These are phyloP conservation scores for Annulohypoxylon nitens DNA, from an alignment of 495 filamentous ascomycete genomes.

Conservation along the genomic window DNA sequence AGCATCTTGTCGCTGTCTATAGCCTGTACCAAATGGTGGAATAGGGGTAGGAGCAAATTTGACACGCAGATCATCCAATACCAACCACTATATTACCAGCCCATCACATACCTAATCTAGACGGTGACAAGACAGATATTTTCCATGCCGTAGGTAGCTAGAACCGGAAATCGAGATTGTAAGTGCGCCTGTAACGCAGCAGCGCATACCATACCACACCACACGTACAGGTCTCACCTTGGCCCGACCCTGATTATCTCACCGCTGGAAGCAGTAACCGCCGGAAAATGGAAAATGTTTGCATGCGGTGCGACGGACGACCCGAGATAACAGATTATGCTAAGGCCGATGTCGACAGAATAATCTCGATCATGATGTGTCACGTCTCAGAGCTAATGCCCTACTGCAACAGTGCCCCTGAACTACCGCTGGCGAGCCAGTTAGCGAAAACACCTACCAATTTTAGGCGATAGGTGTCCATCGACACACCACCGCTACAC, in stretches of 20 bases:
- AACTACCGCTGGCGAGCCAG: slow-evolving; percentile 16
- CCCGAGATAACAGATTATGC: slow-evolving; percentile 14
- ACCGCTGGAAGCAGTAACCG: slow-evolving; percentile 13
- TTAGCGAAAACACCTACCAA: slow-evolving; percentile 24
- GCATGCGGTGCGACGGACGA: slow-evolving; percentile 8
- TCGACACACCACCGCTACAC: slow-evolving; percentile 19
- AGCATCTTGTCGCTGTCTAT: not conserved
- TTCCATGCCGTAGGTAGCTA: not conserved
- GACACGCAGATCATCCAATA: not conserved
- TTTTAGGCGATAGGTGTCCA: slow-evolving; percentile 25
- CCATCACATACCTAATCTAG: not conserved
- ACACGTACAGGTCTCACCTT: not conserved
- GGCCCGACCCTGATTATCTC: slow-evolving; percentile 16
- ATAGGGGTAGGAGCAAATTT: slow-evolving; percentile 19
- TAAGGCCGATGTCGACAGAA: slow-evolving; percentile 16
- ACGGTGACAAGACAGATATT: not conserved
- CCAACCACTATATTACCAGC: slow-evolving; percentile 4
- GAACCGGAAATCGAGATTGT: not conserved
- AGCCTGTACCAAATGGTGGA: not conserved
- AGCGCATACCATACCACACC: not conserved
- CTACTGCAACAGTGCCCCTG: slow-evolving; percentile 20
- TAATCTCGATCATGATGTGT: slow-evolving; percentile 7
- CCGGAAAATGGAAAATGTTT: slow-evolving; percentile 7
- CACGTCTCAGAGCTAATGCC: slow-evolving; percentile 2
- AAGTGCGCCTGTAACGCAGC: slow-evolving; percentile 2